These are phyloP conservation scores for Paecilomyces sp. DNA, from an alignment of 2,329 filamentous ascomycete species.

Conservation along the genomic window DNA sequence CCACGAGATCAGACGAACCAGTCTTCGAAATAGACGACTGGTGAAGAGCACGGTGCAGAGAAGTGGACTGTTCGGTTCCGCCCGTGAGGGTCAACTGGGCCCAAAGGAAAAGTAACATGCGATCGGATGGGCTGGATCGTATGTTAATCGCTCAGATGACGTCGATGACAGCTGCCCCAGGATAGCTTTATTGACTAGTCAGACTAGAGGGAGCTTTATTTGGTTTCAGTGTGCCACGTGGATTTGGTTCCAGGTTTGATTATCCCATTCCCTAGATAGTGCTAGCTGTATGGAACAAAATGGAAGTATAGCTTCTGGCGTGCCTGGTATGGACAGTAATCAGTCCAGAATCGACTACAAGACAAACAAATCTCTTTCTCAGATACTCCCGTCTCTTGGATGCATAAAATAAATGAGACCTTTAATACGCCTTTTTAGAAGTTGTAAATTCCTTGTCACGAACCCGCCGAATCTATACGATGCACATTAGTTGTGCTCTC, in stretches of 20 bases:
- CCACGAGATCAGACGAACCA: not conserved
- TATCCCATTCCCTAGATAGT: not conserved
- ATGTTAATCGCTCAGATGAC: not conserved
- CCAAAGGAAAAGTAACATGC: not conserved
- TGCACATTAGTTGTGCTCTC: too few species aligned
- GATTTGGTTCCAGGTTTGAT: not conserved
- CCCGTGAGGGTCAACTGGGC: not conserved
- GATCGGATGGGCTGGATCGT: not conserved
- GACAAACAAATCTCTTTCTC: not conserved
- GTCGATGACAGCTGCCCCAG: not conserved
- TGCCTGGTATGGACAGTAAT: not conserved
- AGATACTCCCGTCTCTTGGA: too few species aligned
- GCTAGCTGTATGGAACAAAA: not conserved
- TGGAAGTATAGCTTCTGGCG: not conserved
- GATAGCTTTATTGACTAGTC: not conserved
- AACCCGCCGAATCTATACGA: too few species aligned
- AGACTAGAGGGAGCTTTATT: not conserved
- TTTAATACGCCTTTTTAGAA: too few species aligned
- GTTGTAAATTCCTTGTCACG: too few species aligned
- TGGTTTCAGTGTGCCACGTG: not conserved
- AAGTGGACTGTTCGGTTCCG: not conserved
- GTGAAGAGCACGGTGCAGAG: not conserved
- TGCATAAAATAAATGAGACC: too few species aligned
- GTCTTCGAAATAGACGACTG: not conserved
- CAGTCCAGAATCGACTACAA: not conserved